Evolutionary conservation across 139 green algal genomes (phyloP), one percentile per base, ranked within the genome.

Genomic region (Deuterostichococcus epilithicus): DNA sequence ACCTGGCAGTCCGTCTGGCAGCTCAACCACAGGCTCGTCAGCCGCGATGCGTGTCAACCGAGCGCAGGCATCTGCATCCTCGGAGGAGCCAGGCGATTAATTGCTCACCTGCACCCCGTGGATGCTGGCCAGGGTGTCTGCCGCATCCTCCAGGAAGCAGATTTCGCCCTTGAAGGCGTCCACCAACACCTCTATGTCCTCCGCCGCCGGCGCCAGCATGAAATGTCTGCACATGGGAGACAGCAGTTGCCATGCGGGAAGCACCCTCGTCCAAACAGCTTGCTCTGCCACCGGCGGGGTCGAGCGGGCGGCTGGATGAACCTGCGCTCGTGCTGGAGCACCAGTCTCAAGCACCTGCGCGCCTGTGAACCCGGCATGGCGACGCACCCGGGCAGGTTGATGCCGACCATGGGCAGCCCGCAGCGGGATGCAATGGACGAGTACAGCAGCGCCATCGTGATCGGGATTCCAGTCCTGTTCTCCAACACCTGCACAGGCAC

Each of bases 401-500:
- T 42, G 34, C 79, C 79, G 1, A 58, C 39, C 79, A 87, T 81
- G 39, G 36, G 42, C 38, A 87, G 74, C 0, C 77, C 83, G 52
- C 83, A 30, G 8, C 77, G 67, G 4, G 59, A 70, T 34, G 76
- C 80, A 36, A 87, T 73, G 67, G 81, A 77, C 38, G 79, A 80
- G 75, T 84, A 87, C 33, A 87, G 45, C n/a, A 87, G 52, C 30
- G 63, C 72, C 73, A 87, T 59, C 1, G 77, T 84, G 80, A 87
- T 87, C 68, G 83, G 83, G 58, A 87, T 85, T 52, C 83, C 59
- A n/a, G 59, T 68, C 59, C 26, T n/a, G 59, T n/a, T 68, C 25
- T n/a, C 59, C 59, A 68, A 18, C 13, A 68, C 59, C 25, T 32
- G 59, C 13, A 13, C 42, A 52, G 42, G n/a, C n/a, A n/a, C n/a